Percentiles rank a stretch among this genome's conserved stretches.
These are phyloP conservation scores for Trichophyton benhamiae DNA, from an alignment of 2,329 filamentous ascomycete genomes.

Conservation along the genomic window DNA sequence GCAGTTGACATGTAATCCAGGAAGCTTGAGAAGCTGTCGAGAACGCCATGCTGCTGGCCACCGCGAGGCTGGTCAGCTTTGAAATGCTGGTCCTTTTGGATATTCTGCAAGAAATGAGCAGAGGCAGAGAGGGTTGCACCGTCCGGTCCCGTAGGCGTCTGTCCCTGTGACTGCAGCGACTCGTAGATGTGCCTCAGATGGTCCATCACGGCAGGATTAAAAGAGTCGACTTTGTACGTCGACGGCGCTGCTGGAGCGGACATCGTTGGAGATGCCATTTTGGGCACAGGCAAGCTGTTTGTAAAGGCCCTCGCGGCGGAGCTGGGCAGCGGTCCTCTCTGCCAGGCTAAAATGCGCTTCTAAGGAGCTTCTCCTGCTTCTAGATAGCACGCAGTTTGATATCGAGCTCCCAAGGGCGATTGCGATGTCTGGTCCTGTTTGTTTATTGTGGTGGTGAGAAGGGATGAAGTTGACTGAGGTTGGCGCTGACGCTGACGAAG, in stretches of 20 bases:
- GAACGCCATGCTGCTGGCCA: slow-evolving; percentile 1
- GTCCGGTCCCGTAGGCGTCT: not conserved
- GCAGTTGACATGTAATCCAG: slow-evolving; percentile 38
- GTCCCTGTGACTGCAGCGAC: slow-evolving; percentile 14
- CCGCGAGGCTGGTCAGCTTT: not conserved
- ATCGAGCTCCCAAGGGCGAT: not conserved
- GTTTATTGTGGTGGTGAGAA: too few species aligned
- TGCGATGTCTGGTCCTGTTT: not conserved
- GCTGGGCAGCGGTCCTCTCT: too few species aligned
- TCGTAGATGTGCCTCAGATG: slow-evolving; percentile 27
- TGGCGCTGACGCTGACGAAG: not conserved
- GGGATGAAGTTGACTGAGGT: too few species aligned
- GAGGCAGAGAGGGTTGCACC: not conserved
- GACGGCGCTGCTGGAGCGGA: not conserved
- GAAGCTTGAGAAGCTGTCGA: slow-evolving; percentile 29
- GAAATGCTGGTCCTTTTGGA: slow-evolving; percentile 12
- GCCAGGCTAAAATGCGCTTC: too few species aligned
- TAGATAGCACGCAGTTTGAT: too few species aligned
- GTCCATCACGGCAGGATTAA: slow-evolving; percentile 23
- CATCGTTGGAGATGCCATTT: not conserved
- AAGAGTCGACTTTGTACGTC: slow-evolving; percentile 12
- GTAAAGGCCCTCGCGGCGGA: too few species aligned
- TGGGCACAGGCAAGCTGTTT: not conserved
- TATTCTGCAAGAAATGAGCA: slow-evolving; percentile 11
- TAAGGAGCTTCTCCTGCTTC: too few species aligned